phyloP scores from a whole-genome alignment of 2,329 filamentous ascomycete species.

The Ceratocystiopsis minuta region DNA sequence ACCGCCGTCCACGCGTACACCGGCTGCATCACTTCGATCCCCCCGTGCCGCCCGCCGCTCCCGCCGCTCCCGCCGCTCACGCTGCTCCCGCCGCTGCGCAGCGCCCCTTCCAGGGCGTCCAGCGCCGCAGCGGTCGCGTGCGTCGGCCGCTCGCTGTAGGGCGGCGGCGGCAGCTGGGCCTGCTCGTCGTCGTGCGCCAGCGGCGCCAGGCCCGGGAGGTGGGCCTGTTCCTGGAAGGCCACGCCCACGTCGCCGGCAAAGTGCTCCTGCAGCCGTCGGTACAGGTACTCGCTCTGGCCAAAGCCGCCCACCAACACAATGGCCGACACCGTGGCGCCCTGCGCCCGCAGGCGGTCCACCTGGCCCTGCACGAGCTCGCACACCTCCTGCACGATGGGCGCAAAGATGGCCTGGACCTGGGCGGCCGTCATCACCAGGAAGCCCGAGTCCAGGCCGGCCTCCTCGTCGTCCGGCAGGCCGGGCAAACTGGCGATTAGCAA shows the following conservation, averaged over 20 bases:
- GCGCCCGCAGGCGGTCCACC: slow-evolving; percentile 44
- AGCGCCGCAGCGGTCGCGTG: slow-evolving; percentile 25
- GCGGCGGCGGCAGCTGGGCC: slow-evolving; percentile 27
- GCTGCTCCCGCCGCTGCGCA: neutral
- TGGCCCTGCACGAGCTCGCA: slow-evolving; percentile 51
- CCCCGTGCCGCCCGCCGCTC: slow-evolving; percentile 13
- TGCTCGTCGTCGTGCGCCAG: neutral
- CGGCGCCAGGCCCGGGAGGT: too few relatives aligned
- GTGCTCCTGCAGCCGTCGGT: slow-evolving; percentile 50
- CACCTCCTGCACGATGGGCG: slow-evolving; percentile 55
- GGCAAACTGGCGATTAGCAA: too few relatives aligned
- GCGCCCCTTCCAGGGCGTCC: neutral
- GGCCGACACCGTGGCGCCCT: slow-evolving; percentile 42
- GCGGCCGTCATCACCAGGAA: slow-evolving; percentile 55
- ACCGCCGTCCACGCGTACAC: slow-evolving; percentile 71
- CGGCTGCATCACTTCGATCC: slow-evolving; percentile 65
- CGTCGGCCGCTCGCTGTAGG: slow-evolving; percentile 52
- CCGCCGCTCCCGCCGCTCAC: neutral
- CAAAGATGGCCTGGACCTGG: slow-evolving; percentile 56
- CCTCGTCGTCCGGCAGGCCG: slow-evolving; percentile 58
- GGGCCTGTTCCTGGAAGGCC: too few relatives aligned
- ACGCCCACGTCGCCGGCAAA: slow-evolving; percentile 30
- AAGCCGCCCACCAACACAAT: slow-evolving; percentile 72
- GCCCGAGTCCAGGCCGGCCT: slow-evolving; percentile 54
- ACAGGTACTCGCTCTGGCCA: slow-evolving; percentile 61